Percentiles rank a stretch among this genome's conserved stretches.
These are phyloP conservation scores for Aegilops bicornis DNA, from an alignment of 176 grass and related monocot genomes.

Conservation along the genomic window DNA sequence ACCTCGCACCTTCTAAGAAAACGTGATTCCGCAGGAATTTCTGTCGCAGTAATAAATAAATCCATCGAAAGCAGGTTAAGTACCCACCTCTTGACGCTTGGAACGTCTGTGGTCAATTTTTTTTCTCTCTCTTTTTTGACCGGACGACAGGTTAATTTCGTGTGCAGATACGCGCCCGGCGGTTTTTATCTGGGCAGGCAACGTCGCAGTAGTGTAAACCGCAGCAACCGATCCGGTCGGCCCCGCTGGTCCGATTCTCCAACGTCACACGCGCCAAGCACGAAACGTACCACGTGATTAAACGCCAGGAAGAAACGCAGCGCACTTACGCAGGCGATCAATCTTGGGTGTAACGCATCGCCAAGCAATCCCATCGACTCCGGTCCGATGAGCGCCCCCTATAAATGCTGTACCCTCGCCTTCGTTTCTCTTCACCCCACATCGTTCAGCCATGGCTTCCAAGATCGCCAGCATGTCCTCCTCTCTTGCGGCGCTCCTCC, in stretches of 20 bases:
- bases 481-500: neutral
- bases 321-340: neutral
- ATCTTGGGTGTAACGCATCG: neutral
- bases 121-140: too few relatives aligned
- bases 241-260: neutral
- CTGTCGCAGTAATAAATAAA: neutral
- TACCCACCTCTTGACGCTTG: too few relatives aligned
- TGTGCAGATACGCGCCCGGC: neutral
- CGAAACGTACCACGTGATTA: neutral
- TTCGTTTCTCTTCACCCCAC: conserved; percentile 4
- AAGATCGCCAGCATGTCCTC: neutral
- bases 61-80: neutral
- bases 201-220: neutral
- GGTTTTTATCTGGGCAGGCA: neutral
- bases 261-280: neutral
- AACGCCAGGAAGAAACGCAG: neutral
- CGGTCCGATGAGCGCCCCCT: neutral
- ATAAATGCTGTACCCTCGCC: conserved; percentile 10
- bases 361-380: neutral
- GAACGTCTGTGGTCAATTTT: too few relatives aligned
- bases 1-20: neutral
- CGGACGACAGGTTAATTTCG: too few relatives aligned
- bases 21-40: neutral
- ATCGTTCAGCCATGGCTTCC: conserved; percentile 14
- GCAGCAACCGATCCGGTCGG: neutral